Evolutionary conservation across 208 protist genomes (phyloP).

Genomic region (Leishmania tropica): DNA sequence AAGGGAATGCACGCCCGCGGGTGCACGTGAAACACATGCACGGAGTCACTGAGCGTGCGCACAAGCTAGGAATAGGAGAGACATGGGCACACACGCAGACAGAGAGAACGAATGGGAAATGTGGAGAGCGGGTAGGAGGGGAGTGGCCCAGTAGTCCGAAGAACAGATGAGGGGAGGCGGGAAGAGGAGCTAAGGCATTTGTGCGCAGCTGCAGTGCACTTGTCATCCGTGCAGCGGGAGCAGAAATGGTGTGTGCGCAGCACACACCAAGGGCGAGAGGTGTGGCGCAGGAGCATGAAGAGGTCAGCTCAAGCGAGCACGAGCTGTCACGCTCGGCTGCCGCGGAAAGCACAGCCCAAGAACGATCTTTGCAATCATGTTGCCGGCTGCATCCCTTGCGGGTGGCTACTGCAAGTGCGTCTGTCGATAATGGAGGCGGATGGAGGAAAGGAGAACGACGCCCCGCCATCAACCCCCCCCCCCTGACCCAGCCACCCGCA

Average conservation of each 20-base stretch:
- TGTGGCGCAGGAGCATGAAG: background rate
- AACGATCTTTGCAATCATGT: background rate
- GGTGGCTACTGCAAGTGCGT: background rate
- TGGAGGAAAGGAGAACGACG: background rate
- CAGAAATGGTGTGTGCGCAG: background rate
- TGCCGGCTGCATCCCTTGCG: background rate
- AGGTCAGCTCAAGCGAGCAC: background rate
- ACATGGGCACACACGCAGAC: background rate
- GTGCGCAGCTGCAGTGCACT: background rate
- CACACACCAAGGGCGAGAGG: no score
- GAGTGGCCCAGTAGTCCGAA: background rate
- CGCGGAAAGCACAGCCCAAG: background rate
- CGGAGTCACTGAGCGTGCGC: background rate
- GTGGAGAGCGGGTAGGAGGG: constrained; percentile 4
- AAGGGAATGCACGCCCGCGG: background rate
- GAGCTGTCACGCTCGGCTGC: background rate
- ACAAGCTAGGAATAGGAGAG: background rate
- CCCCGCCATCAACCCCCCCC: background rate
- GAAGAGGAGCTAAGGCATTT: background rate
- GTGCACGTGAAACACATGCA: constrained; percentile 4
- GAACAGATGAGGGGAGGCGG: constrained; percentile 4
- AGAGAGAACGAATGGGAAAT: background rate
- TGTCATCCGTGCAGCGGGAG: background rate
- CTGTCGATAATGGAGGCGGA: background rate
- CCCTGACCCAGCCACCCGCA: background rate